A percentile compares a stretch with the other conserved stretches of the same genome.
Conservation (phyloP, 208 protist genomes). For the Trypanosoma scelopori region DNA sequence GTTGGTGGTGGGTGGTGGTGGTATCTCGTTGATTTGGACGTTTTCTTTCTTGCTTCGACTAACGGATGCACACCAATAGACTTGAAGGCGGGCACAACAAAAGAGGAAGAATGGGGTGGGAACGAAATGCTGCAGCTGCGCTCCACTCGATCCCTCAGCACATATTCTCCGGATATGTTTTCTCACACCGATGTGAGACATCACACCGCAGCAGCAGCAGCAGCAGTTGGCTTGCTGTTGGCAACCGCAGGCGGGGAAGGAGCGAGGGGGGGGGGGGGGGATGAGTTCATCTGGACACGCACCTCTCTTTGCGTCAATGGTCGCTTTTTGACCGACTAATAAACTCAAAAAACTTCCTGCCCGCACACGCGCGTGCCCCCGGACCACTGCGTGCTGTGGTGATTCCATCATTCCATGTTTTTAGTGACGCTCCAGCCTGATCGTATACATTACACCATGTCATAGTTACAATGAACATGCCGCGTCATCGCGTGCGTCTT, state of each 20-base stretch:
- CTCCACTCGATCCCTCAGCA: not conserved
- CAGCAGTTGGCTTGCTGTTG: conserved; percentile 8
- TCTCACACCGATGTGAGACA: not conserved
- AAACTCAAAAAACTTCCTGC: no score
- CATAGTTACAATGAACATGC: conserved; percentile 37
- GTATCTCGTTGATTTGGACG: no score
- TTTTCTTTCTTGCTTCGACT: no score
- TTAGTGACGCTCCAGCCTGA: conserved; percentile 27
- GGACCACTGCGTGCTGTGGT: not conserved
- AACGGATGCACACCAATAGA: no score
- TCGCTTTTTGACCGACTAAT: no score
- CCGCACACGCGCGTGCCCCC: no score
- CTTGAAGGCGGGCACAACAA: not conserved
- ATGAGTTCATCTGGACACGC: no score
- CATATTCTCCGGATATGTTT: not conserved
- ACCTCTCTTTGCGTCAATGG: conserved; percentile 20
- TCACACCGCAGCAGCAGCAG: not conserved
- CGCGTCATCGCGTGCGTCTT: no score
- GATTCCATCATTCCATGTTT: conserved; percentile 29
- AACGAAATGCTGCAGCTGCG: not conserved
- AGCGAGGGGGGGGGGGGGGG: no score
- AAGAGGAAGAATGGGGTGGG: not conserved
- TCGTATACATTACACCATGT: conserved; percentile 22
- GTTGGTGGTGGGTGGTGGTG: no score
- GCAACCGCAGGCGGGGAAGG: conserved; percentile 17